Percentiles rank a stretch among this genome's conserved stretches.
Evolutionary conservation across 768 basidiomycete species (phyloP).

Genomic region (Amanita inopinata): DNA sequence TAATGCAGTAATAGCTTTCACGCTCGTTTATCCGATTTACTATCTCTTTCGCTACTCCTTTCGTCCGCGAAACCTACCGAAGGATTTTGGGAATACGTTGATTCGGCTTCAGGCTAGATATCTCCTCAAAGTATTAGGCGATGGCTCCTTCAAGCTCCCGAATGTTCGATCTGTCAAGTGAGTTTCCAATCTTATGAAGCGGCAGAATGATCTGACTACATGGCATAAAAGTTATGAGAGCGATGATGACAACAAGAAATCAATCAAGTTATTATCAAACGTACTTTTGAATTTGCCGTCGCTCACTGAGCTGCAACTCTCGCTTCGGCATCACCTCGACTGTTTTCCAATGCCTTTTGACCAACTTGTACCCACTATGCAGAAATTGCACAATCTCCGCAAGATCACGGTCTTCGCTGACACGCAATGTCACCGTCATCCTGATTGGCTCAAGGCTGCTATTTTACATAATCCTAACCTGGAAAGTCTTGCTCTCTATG

Average conservation of each 20-base stretch:
- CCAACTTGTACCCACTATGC: neutral
- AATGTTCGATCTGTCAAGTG: conserved; percentile 5
- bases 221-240: neutral
- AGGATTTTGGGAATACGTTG: neutral
- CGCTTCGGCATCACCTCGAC: neutral
- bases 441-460: conserved; percentile 4
- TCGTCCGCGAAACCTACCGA: neutral
- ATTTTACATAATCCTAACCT: conserved; percentile 5
- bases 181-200: neutral
- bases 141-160: conserved; percentile 1
- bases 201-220: neutral
- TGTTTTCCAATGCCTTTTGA: too few relatives aligned
- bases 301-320: conserved; percentile 5
- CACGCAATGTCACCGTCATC: neutral
- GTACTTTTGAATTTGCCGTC: conserved; percentile 1
- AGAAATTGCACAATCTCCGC: conserved; percentile 5
- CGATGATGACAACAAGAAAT: neutral
- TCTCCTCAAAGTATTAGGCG: neutral
- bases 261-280: neutral
- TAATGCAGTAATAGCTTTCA: too few relatives aligned
- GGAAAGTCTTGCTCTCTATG: neutral
- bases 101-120: neutral
- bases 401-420: neutral
- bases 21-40: too few relatives aligned
- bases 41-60: too few relatives aligned